Evolutionary conservation across 176 grass and related monocot species (phyloP), one percentile per base, ranked within the genome.

Genomic region (Thalia dealbata): DNA sequence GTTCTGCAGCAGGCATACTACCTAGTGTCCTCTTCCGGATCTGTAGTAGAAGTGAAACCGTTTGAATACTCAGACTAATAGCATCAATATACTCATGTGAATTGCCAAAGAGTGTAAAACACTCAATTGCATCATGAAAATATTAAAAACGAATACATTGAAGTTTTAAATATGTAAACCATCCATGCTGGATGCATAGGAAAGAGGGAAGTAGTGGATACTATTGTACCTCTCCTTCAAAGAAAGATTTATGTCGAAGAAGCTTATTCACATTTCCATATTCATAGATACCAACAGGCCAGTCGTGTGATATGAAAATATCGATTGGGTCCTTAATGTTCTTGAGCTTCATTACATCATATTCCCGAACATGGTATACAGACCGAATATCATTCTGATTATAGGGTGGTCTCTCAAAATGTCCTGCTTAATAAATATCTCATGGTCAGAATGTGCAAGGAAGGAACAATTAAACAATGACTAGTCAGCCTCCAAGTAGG

Each of bases 281-380:
- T 78, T 97, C 90, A 60, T 90, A 92, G 75, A 97, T 91, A 67
- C 87, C 90, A 68, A 92, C n/a, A 70, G 90, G 90, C 95, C 95
- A 97, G 82, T 97, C 90, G 85, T 97, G 95, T 25, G 95, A 97
- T 21, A 97, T 75, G 84, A 97, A 92, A 88, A 92, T 84, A 84
- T 97, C 90, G 75, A 88, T 58, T 56, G 87, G 90, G 72, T 92
- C 85, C 76, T 92, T 80, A 71, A 97, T 64, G 71, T 86, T 78
- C 87, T 91, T 82, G 73, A 92, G 85, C 71, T 97, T 92, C 43
- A 88, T 74, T 77, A 88, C 90, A 81, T 97, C 90, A 48, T 86
- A 97, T 76, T 97, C 82, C 43, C 87, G 87, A 50, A 93, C 87
- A 83, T 93, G 90, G 83, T 97, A 93, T 58, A 86, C 80, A 50